A percentile compares a stretch with the other conserved stretches of the same genome.
Conservation (phyloP, 140 eudicot species). For the Erigeron philadelphicus region DNA sequence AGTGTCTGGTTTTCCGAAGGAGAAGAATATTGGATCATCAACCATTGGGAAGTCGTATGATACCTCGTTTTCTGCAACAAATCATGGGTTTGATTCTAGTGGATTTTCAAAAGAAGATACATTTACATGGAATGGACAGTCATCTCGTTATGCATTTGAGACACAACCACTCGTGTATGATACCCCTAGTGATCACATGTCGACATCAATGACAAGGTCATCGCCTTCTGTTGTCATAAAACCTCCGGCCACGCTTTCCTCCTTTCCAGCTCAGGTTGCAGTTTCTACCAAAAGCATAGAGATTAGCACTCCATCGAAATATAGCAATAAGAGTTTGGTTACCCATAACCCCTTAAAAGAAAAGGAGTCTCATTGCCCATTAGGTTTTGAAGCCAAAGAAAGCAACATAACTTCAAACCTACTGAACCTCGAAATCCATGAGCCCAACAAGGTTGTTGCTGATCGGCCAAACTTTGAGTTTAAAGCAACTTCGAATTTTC, state of each 20-base stretch:
- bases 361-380: slow-evolving; percentile 26
- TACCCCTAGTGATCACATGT: slow-evolving; percentile 26
- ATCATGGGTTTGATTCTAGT: slow-evolving; percentile 23
- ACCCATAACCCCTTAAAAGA: slow-evolving; percentile 18
- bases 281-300: slow-evolving; percentile 31
- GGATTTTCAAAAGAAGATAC: slow-evolving; percentile 26
- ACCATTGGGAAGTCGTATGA: slow-evolving; percentile 25
- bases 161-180: slow-evolving; percentile 30
- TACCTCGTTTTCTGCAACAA: slow-evolving; percentile 25
- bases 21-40: slow-evolving; percentile 23
- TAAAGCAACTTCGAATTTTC: slow-evolving; percentile 31
- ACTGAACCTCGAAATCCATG: slow-evolving; percentile 7
- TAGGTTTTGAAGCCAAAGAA: slow-evolving; percentile 23
- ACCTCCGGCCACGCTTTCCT: slow-evolving; percentile 35
- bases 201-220: slow-evolving; percentile 31
- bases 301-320: slow-evolving; percentile 20
- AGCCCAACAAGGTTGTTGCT: slow-evolving; percentile 12
- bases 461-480: slow-evolving; percentile 14
- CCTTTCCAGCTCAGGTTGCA: slow-evolving; percentile 18
- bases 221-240: slow-evolving; percentile 42
- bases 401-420: slow-evolving; percentile 20
- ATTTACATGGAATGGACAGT: slow-evolving; percentile 13
- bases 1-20: slow-evolving; percentile 27
- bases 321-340: slow-evolving; percentile 21
- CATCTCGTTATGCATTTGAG: slow-evolving; percentile 19